Percentiles rank a stretch among this genome's conserved stretches.
Conservation (phyloP, 805 yeast genomes). For the Martiniozyma abietophila region DNA sequence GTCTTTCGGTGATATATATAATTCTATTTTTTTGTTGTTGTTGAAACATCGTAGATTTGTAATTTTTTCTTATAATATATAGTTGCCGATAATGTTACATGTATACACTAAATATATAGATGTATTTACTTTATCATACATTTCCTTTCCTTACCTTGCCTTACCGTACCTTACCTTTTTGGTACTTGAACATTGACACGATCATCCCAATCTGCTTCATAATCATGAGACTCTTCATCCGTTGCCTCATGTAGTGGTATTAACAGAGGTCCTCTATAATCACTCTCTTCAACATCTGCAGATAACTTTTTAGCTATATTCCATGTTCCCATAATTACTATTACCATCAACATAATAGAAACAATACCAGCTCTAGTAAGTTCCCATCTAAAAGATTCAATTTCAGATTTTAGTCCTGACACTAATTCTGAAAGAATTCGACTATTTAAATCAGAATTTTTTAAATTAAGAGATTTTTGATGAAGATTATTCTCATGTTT, state of each 20-base stretch:
- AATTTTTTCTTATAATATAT: no score
- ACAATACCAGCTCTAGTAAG: slow-evolving; percentile 81
- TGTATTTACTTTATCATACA: no score
- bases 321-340: slow-evolving; percentile 48
- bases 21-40: no score
- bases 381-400: slow-evolving; percentile 88
- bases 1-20: not conserved
- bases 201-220: slow-evolving; percentile 45
- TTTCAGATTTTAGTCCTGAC: slow-evolving; percentile 75
- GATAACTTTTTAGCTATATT: slow-evolving; percentile 30
- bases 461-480: slow-evolving; percentile 56
- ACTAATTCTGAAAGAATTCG: slow-evolving; percentile 74
- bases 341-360: slow-evolving; percentile 60
- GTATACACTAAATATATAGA: no score
- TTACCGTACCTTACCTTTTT: slow-evolving; percentile 29
- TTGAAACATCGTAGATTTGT: no score
- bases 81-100: no score
- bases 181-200: slow-evolving; percentile 19
- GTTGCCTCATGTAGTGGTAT: slow-evolving; percentile 40
- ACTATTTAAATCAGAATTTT: slow-evolving; percentile 75
- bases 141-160: no score
- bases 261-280: slow-evolving; percentile 19
- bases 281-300: slow-evolving; percentile 20
- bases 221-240: slow-evolving; percentile 44
- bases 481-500: slow-evolving; percentile 74